These are phyloP conservation scores for Periconia sp. DNA, from an alignment of 2,329 filamentous ascomycete species.

Conservation along the genomic window DNA sequence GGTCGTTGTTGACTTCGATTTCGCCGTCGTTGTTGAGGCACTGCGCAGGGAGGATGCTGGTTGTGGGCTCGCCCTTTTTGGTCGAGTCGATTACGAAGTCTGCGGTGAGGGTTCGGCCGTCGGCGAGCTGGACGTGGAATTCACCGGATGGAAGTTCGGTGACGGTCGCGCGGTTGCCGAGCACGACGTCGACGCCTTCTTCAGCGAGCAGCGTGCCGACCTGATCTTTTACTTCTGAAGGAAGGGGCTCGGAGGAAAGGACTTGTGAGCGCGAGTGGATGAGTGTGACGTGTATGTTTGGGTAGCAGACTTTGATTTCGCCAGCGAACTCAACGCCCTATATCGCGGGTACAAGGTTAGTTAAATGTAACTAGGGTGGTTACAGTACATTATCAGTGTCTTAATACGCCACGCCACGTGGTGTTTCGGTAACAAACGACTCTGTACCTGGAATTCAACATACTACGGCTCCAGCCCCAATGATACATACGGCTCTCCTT, in stretches of 20 bases:
- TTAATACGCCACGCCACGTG: no score
- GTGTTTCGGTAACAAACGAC: no score
- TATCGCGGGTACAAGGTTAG: no score
- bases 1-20: slow-evolving; percentile 60
- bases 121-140: slow-evolving; percentile 49
- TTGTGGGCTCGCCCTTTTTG: slow-evolving; percentile 63
- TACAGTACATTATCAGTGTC: no score
- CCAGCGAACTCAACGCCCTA: slow-evolving; percentile 83
- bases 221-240: slow-evolving; percentile 67
- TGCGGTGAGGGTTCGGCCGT: slow-evolving; percentile 54
- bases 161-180: slow-evolving; percentile 60
- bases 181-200: slow-evolving; percentile 65
- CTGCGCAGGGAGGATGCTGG: slow-evolving; percentile 61
- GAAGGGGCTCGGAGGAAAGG: slow-evolving; percentile 72
- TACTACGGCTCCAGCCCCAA: slow-evolving; percentile 79
- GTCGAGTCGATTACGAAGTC: slow-evolving; percentile 71
- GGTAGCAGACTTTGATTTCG: slow-evolving; percentile 70
- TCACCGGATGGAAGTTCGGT: slow-evolving; percentile 27
- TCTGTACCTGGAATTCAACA: no score
- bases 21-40: slow-evolving; percentile 66
- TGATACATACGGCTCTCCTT: slow-evolving; percentile 64
- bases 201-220: slow-evolving; percentile 62
- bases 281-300: slow-evolving; percentile 67
- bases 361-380: no score
- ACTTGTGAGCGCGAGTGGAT: slow-evolving; percentile 72